phyloP scores from a whole-genome alignment of 2,329 filamentous ascomycete genomes.

The Ceratocystis diversiconidia region DNA sequence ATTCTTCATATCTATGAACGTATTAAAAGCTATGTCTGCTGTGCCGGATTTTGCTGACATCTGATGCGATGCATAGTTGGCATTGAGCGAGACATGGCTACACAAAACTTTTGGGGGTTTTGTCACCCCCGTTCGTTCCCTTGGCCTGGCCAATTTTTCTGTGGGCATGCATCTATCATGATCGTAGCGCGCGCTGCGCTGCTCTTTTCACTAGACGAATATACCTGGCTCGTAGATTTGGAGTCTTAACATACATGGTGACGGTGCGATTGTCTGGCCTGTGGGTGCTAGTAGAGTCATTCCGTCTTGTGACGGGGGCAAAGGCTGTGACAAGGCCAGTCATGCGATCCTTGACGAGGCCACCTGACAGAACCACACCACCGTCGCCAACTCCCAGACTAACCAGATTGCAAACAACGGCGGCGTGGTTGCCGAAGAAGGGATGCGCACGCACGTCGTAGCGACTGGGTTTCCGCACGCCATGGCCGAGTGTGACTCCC shows the following conservation, averaged over 20 bases:
- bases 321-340: slow-evolving; percentile 30
- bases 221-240: not conserved
- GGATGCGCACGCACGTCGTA: slow-evolving; percentile 35
- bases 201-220: not conserved
- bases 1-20: too few species aligned
- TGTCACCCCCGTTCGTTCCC: too few species aligned
- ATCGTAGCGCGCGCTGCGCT: not conserved
- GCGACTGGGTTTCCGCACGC: slow-evolving; percentile 25
- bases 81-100: too few species aligned
- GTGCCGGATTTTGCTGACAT: too few species aligned
- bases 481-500: slow-evolving; percentile 47
- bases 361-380: slow-evolving; percentile 33
- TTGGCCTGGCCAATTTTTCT: not conserved
- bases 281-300: not conserved
- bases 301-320: slow-evolving; percentile 3
- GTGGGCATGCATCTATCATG: not conserved
- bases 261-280: not conserved
- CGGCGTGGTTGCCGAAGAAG: slow-evolving; percentile 40
- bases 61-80: too few species aligned
- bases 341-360: slow-evolving; percentile 27
- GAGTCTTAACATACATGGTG: not conserved
- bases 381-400: slow-evolving; percentile 24
- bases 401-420: slow-evolving; percentile 30
- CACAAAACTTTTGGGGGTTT: too few species aligned
- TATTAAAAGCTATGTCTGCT: too few species aligned